Conservation (phyloP, 1,139 yeast genomes). For the Taiozyma sp. region DNA sequence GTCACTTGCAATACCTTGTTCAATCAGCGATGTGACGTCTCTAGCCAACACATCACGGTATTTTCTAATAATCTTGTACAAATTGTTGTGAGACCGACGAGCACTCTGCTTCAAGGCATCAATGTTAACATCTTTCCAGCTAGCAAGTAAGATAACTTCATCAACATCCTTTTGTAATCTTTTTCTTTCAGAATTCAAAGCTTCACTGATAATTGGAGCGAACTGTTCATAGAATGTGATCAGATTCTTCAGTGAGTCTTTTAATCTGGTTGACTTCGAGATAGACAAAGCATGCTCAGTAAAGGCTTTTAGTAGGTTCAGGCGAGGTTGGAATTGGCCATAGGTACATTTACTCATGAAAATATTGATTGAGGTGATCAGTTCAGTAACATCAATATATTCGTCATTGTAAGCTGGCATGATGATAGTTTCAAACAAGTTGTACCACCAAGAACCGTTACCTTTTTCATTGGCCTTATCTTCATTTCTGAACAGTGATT, state of each 20-base stretch:
- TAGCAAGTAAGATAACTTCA: constrained; percentile 83
- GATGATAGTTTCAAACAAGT: constrained; percentile 74
- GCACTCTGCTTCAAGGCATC: constrained; percentile 95
- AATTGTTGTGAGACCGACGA: constrained; percentile 74
- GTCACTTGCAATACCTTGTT: constrained; percentile 45
- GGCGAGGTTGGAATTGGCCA: constrained; percentile 66
- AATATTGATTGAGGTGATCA: constrained; percentile 68
- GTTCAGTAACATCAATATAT: constrained; percentile 29
- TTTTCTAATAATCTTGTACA: constrained; percentile 81
- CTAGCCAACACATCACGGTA: constrained; percentile 62
- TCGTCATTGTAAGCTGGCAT: constrained; percentile 37
- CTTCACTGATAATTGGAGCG: constrained; percentile 39
- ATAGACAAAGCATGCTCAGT: constrained; percentile 40
- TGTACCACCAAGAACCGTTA: constrained; percentile 88
- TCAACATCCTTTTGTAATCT: constrained; percentile 71
- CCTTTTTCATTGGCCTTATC: constrained; percentile 44
- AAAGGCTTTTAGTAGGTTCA: constrained; percentile 61
- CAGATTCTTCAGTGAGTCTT: constrained; percentile 54
- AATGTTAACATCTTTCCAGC: constrained; percentile 96
- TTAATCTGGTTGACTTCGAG: constrained; percentile 18
- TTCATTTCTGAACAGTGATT: constrained; percentile 65
- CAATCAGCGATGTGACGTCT: constrained; percentile 54
- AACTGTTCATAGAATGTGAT: constrained; percentile 68
- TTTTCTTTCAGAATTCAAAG: constrained; percentile 43
- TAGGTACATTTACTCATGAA: constrained; percentile 71